Evolutionary conservation across 2,329 filamentous ascomycete genomes (phyloP).

Genomic region (Ascochyta lentis): DNA sequence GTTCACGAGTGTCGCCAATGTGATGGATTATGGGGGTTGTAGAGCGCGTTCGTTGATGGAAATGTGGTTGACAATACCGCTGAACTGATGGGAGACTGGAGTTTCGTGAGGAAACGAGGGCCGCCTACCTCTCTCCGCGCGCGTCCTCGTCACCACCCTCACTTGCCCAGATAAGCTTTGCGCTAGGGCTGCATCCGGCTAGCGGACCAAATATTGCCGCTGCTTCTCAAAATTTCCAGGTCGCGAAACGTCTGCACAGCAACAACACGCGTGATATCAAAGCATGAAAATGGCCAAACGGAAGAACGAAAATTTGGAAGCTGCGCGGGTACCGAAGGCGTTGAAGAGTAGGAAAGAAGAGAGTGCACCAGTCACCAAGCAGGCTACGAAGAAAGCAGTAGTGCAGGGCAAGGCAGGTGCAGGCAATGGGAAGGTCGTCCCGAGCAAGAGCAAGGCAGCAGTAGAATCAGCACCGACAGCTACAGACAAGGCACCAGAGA

Average conservation of each 20-base stretch:
- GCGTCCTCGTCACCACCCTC: conserved; percentile 22
- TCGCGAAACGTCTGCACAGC: conserved; percentile 13
- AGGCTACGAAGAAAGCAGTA: conserved; percentile 22
- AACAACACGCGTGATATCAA: conserved; percentile 19
- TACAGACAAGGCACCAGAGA: conserved; percentile 16
- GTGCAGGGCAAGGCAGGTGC: conserved; percentile 21
- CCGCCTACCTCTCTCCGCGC: conserved; percentile 14
- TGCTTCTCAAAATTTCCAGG: conserved; percentile 21
- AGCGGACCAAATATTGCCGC: conserved; percentile 29
- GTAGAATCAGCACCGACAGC: conserved; percentile 13
- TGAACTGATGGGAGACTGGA: conserved; percentile 36
- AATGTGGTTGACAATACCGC: conserved; percentile 38
- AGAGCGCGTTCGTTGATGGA: conserved; percentile 44
- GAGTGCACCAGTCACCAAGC: conserved; percentile 25
- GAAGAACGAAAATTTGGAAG: conserved; percentile 41
- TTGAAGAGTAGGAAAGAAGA: conserved; percentile 39
- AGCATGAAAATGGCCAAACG: conserved; percentile 43
- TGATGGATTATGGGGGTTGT: conserved; percentile 45
- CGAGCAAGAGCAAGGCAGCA: conserved; percentile 26
- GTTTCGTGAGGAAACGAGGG: conserved; percentile 35
- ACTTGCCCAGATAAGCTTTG: conserved; percentile 33
- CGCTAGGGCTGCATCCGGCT: conserved; percentile 28
- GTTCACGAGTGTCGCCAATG: conserved; percentile 52
- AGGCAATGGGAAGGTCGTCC: conserved; percentile 15
- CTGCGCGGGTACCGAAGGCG: conserved; percentile 25